These are phyloP conservation scores for Cladophialophora psammophila DNA, from an alignment of 2,329 filamentous ascomycete genomes.

Conservation along the genomic window DNA sequence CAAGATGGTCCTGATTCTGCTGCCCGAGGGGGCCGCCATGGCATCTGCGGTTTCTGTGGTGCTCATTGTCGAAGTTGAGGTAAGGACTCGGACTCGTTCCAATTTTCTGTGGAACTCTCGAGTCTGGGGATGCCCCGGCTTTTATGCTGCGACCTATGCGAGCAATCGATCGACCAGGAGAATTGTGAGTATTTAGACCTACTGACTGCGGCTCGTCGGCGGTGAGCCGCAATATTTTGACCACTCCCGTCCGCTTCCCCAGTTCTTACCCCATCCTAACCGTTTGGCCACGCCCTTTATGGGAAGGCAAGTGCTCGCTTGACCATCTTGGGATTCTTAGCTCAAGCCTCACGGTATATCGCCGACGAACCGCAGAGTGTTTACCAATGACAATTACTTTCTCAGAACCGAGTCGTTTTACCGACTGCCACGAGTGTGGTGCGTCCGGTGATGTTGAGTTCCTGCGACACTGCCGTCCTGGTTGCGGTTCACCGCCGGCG, in stretches of 20 bases:
- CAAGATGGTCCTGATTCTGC: slow-evolving; percentile 9
- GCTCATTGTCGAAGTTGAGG: not conserved
- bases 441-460: not conserved
- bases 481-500: not conserved
- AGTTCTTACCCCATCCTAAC: not conserved
- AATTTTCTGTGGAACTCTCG: not conserved
- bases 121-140: not conserved
- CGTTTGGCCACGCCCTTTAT: not conserved
- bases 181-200: not conserved
- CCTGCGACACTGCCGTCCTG: not conserved
- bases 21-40: not conserved
- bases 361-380: slow-evolving; percentile 12
- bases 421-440: not conserved
- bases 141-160: not conserved
- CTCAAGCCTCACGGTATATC: not conserved
- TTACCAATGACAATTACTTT: not conserved
- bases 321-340: not conserved
- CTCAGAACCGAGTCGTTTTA: not conserved
- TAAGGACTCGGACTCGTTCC: not conserved
- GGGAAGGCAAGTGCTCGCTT: not conserved
- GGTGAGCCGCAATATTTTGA: slow-evolving; percentile 5
- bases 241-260: not conserved
- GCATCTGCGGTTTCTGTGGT: not conserved
- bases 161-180: not conserved
- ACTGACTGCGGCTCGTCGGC: slow-evolving; percentile 4